Evolutionary conservation across 768 basidiomycete species (phyloP), one percentile per base, ranked within the genome.

Genomic region (Agaricus subrufescens): DNA sequence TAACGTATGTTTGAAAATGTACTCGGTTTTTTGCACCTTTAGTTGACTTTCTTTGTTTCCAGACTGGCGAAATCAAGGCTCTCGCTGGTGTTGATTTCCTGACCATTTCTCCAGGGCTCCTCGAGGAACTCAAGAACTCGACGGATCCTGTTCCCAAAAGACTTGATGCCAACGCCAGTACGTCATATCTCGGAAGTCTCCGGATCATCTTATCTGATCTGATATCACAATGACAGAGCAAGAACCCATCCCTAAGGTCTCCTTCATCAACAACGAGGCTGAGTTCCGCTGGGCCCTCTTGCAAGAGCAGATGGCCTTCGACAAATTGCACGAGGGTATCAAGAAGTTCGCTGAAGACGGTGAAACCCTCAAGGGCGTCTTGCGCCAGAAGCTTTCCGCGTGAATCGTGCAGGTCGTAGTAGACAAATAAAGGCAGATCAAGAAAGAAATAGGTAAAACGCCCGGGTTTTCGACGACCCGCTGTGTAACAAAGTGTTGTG

Each of bases 321-420:
- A 98, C 72, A 98, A 98, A 79, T 80, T 98, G 54, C 93, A 97
- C 72, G 93, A 98, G 76, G 97, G 97, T 65, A 97, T 99, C 79
- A 87, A 86, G 78, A 97, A 96, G 75, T 99, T 99, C 69, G 95
- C 94, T 50, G 94, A 91, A 77, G 97, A 98, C 66, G 94, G 93
- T 56, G 82, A 85, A 68, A 84, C 90, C 3, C 86, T 99, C 75
- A 97, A 96, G 82, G 71, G 73, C 11, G 69, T 91, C 61, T 78
- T 99, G 70, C 85, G 79, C 72, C 61, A 84, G 73, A 90, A 87
- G 71, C 67, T 91, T 54, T 69, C 72, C 40, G 83, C 81, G 40
- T 81, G 66, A 74, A 48, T 23, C 12, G 15, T 3, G n/a, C 4
- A 39, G 11, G 25, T 34, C 4, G 34, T 34, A 30, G 27, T 15